These are phyloP conservation scores for Candida endomychidarum DNA, from an alignment of 805 yeast genomes.

Conservation along the genomic window DNA sequence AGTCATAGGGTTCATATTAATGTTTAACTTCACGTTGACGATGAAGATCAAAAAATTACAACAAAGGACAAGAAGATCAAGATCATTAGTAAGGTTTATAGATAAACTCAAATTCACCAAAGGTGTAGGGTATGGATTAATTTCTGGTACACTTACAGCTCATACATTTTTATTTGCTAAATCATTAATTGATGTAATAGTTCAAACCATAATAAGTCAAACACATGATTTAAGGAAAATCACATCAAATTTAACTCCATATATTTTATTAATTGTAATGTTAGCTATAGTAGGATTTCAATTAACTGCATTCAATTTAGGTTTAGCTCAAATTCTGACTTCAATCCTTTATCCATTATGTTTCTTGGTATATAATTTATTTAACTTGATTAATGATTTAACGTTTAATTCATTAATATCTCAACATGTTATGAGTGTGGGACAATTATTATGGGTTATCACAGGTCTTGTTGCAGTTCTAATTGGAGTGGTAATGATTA, in stretches of 20 bases:
- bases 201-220: conserved; percentile 41
- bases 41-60: conserved; percentile 10
- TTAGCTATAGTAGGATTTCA: conserved; percentile 67
- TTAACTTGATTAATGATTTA: conserved; percentile 48
- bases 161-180: conserved; percentile 86
- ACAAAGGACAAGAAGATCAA: conserved; percentile 12
- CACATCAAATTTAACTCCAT: conserved; percentile 30
- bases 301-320: conserved; percentile 70
- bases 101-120: conserved; percentile 35
- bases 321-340: conserved; percentile 68
- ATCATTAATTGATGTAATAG: conserved; percentile 68
- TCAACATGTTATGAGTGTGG: conserved; percentile 35
- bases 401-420: conserved; percentile 64
- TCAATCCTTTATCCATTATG: conserved; percentile 81
- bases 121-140: conserved; percentile 65
- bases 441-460: conserved; percentile 49
- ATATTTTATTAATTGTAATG: conserved; percentile 51
- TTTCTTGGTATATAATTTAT: conserved; percentile 77
- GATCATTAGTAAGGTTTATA: conserved; percentile 12
- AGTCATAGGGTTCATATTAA: conserved; percentile 24
- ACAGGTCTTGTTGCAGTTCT: conserved; percentile 51
- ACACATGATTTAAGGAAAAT: conserved; percentile 19
- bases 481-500: conserved; percentile 68
- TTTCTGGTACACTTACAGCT: conserved; percentile 79
- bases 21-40: conserved; percentile 21